These are phyloP conservation scores for Neurospora pannonica DNA, from an alignment of 495 filamentous ascomycete genomes.

Conservation along the genomic window DNA sequence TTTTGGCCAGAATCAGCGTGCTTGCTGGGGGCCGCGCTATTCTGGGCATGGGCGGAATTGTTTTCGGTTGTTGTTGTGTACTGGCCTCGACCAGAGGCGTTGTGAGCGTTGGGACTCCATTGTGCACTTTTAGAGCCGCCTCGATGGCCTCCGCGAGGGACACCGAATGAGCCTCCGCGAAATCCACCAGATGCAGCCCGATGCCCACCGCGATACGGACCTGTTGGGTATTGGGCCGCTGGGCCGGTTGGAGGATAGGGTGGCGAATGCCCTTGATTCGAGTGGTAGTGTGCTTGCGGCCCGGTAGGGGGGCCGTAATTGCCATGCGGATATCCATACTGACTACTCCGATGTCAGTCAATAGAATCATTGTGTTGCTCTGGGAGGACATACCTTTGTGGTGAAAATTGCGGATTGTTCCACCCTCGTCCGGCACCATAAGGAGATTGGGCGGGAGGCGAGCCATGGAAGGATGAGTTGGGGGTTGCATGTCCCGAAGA, in stretches of 20 bases:
- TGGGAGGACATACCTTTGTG: constrained; percentile 46
- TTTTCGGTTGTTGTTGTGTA: constrained; percentile 16
- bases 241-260: constrained; percentile 36
- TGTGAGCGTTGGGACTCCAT: constrained; percentile 18
- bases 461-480: constrained; percentile 54
- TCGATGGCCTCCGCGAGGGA: constrained; percentile 27
- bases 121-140: constrained; percentile 25
- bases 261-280: constrained; percentile 35
- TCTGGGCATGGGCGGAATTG: constrained; percentile 21
- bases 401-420: constrained; percentile 47
- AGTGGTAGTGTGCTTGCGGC: constrained; percentile 35
- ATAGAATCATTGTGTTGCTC: constrained; percentile 3
- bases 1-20: constrained; percentile 22
- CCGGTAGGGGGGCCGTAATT: constrained; percentile 43
- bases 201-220: constrained; percentile 44
- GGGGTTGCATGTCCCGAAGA: constrained; percentile 52
- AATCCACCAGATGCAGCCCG: constrained; percentile 32
- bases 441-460: constrained; percentile 58
- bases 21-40: constrained; percentile 38
- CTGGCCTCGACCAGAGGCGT: constrained; percentile 5
- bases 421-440: constrained; percentile 52
- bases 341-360: constrained; percentile 29
- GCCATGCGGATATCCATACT: constrained; percentile 50
- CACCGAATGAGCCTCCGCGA: constrained; percentile 27
- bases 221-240: constrained; percentile 43